Base-by-base conservation (phyloP, 2,329 filamentous ascomycete species). In the Monilinia fructicola region DNA sequence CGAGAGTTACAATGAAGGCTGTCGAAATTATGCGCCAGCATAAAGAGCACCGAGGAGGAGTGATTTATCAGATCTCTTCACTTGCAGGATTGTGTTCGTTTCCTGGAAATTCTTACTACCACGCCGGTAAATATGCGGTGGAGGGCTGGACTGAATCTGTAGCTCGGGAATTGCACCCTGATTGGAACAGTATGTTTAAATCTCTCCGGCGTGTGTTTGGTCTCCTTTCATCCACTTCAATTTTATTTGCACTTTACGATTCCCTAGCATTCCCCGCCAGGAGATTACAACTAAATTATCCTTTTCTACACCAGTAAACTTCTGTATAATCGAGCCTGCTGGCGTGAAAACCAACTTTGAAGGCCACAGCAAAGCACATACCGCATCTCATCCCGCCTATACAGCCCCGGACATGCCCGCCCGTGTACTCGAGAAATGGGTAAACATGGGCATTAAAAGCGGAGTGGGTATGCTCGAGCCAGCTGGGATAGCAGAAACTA, bases 61-160 rank as follows among this genome's bases (percentile, higher is more conserved):
- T 77, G 48, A 77, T 81, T 40, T 76, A 81, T 35, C 78, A 81
- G 16, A 74, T 81, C 10, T 80, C 78, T 0, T 79, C 77, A 0
- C 44, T 81, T 0, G 79, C 78, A 14, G 78, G 78, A 4, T 65
- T 79, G 42, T 52, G 78, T 3, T 77, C 74, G 2, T 74, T 74
- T 0, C 76, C 79, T 0, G 79, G 79, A 9, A 72, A 78, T 26
- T 70, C 74, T 0, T 78, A 76, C 0, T 81, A 81, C 48, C 78
- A 80, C 62, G 74, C 76, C 18, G 73, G 78, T 31, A 81, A 81
- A 67, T 80, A 78, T 75, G 79, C 79, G 0, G 73, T 81, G 2
- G 77, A 75, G 3, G 78, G 79, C 0, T 80, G 78, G 62, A 77
- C 78, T 0, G 76, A 78, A 2, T 76, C 73, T 6, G 71, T 81